Evolutionary conservation across 257 asterid species (phyloP).

Genomic region (Leptodermis oblonga): DNA sequence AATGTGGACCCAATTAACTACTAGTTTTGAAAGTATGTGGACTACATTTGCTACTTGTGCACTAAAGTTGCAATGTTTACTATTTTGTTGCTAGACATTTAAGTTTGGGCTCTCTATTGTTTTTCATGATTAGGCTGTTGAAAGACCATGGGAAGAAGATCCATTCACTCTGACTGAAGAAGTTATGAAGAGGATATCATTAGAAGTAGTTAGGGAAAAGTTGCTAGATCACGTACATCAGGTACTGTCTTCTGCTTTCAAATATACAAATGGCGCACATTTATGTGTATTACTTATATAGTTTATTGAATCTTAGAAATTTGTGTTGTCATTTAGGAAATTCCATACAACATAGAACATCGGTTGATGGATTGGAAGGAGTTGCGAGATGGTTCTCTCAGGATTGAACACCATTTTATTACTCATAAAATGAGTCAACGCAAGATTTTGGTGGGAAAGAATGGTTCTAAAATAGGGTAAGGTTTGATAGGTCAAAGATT

Average conservation of each 20-base stretch:
- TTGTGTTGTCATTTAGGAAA: conserved; percentile 48
- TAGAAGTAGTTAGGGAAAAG: conserved; percentile 85
- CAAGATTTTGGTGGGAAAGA: conserved; percentile 81
- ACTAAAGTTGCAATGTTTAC: too few species aligned
- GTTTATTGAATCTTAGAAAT: not conserved
- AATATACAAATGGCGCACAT: not conserved
- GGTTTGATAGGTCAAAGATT: conserved; percentile 3
- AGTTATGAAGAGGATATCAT: conserved; percentile 84
- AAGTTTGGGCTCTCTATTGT: not conserved
- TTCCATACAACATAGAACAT: conserved; percentile 84
- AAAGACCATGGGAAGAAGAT: conserved; percentile 96
- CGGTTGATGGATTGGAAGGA: conserved; percentile 94
- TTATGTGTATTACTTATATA: not conserved
- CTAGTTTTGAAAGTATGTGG: too few species aligned
- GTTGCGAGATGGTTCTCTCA: conserved; percentile 77
- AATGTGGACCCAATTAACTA: too few species aligned
- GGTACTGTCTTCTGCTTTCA: conserved; percentile 35
- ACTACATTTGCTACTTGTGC: too few species aligned
- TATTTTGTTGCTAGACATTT: not conserved
- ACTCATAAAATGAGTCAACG: conserved; percentile 92
- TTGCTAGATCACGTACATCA: conserved; percentile 84
- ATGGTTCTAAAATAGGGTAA: conserved; percentile 86
- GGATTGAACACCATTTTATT: conserved; percentile 94
- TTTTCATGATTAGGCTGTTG: conserved; percentile 52
- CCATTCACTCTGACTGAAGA: conserved; percentile 85